A percentile compares a stretch with the other conserved stretches of the same genome.
phyloP scores from a whole-genome alignment of 257 asterid species.

The Verbascum thapsus region DNA sequence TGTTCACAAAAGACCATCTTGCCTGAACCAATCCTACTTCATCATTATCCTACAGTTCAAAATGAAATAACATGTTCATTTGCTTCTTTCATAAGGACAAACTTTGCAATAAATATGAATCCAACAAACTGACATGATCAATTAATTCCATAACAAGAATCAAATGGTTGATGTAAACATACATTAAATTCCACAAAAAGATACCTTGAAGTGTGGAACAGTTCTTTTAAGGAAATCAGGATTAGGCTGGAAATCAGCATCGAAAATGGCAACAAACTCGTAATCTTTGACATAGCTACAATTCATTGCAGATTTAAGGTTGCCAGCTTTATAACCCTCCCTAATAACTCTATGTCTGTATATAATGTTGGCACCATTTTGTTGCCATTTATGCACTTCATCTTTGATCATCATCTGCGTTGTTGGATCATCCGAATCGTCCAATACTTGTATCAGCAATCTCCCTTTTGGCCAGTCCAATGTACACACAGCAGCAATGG shows the following conservation, averaged over 20 bases:
- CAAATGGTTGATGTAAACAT: too few species aligned
- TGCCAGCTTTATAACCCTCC: constrained; percentile 62
- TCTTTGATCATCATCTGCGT: constrained; percentile 69
- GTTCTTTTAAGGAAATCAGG: constrained; percentile 49
- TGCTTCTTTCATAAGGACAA: constrained; percentile 22
- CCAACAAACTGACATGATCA: too few species aligned
- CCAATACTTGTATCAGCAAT: constrained; percentile 77
- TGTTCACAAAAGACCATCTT: constrained; percentile 93
- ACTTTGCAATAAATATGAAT: constrained; percentile 17
- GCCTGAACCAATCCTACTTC: constrained; percentile 94
- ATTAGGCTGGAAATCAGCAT: constrained; percentile 59
- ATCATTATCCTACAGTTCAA: constrained; percentile 86
- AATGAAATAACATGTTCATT: too few species aligned
- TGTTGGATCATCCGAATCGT: constrained; percentile 79
- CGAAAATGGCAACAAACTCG: constrained; percentile 61
- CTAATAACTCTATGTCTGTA: constrained; percentile 66
- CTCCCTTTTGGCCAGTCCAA: constrained; percentile 83
- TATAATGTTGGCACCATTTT: constrained; percentile 71
- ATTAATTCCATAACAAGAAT: background rate
- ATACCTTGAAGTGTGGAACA: constrained; percentile 74
- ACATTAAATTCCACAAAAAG: too few species aligned
- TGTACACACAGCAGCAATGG: constrained; percentile 81
- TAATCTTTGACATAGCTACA: constrained; percentile 65
- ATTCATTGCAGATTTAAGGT: constrained; percentile 55
- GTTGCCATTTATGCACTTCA: constrained; percentile 82